Conservation (phyloP, 2,329 filamentous ascomycete genomes). For the Drechmeria coniospora region DNA sequence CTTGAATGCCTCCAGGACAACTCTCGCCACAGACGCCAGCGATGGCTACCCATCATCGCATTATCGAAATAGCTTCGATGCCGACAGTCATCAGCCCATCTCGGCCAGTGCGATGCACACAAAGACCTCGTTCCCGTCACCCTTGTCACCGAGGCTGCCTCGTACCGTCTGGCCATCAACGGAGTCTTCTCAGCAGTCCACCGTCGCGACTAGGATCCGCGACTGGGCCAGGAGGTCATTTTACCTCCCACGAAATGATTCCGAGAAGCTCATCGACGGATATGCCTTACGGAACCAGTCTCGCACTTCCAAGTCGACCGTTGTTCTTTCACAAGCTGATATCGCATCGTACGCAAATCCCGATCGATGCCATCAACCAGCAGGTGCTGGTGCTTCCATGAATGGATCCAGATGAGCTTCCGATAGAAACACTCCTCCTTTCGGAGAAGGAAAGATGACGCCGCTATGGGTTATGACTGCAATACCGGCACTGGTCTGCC, state of each 20-base stretch:
- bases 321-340: background rate
- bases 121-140: background rate
- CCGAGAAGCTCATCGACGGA: conserved; percentile 9
- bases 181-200: conserved; percentile 12
- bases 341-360: background rate
- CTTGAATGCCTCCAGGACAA: conserved; percentile 15
- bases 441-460: background rate
- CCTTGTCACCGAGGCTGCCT: conserved; percentile 2
- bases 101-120: background rate
- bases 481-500: background rate
- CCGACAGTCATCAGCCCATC: conserved; percentile 6
- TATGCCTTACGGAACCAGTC: conserved; percentile 8
- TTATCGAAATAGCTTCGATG: conserved; percentile 13
- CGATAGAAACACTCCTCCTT: background rate
- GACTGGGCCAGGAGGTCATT: conserved; percentile 20
- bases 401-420: conserved; percentile 4
- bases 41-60: conserved; percentile 10
- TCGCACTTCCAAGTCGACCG: conserved; percentile 1
- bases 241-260: conserved; percentile 10
- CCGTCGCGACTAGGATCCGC: conserved; percentile 16
- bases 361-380: conserved; percentile 4
- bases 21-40: conserved; percentile 11
- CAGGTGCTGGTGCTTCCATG: conserved; percentile 6
- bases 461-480: background rate
- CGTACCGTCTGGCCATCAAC: conserved; percentile 14